Conservation (phyloP, 1,284 basidiomycete genomes). For the Schizopora paradoxa region DNA sequence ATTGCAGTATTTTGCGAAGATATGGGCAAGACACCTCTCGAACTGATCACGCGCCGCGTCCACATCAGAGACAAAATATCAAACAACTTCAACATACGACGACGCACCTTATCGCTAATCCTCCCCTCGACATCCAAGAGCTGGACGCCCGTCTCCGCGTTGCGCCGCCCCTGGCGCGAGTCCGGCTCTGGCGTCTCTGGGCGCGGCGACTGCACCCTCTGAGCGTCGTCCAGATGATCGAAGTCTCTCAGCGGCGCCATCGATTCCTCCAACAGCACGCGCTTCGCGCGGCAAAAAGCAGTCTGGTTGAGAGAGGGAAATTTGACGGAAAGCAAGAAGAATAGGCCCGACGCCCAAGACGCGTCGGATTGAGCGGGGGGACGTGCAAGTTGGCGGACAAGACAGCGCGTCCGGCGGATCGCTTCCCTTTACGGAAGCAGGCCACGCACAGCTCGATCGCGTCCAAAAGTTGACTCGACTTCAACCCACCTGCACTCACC, state of each 20-base stretch:
- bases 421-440: too few relatives aligned
- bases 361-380: too few relatives aligned
- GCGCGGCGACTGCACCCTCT: slow-evolving; percentile 41
- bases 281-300: too few relatives aligned
- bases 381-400: too few relatives aligned
- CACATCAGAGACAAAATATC: not conserved
- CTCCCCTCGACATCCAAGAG: slow-evolving; percentile 62
- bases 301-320: too few relatives aligned
- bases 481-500: slow-evolving; percentile 1
- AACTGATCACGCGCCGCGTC: slow-evolving; percentile 36
- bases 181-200: slow-evolving; percentile 58
- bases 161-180: slow-evolving; percentile 52
- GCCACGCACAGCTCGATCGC: too few relatives aligned
- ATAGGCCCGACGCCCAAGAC: too few relatives aligned
- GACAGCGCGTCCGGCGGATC: too few relatives aligned
- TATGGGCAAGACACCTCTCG: slow-evolving; percentile 59
- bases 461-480: slow-evolving; percentile 14
- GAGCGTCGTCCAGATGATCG: slow-evolving; percentile 10
- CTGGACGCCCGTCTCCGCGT: slow-evolving; percentile 36
- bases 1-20: slow-evolving; percentile 69
- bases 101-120: slow-evolving; percentile 52
- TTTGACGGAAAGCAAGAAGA: too few relatives aligned
- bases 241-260: too few relatives aligned
- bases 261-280: too few relatives aligned
- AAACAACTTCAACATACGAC: not conserved